Conservation (phyloP, 1,284 basidiomycete species). For the Leccinum laetum region DNA sequence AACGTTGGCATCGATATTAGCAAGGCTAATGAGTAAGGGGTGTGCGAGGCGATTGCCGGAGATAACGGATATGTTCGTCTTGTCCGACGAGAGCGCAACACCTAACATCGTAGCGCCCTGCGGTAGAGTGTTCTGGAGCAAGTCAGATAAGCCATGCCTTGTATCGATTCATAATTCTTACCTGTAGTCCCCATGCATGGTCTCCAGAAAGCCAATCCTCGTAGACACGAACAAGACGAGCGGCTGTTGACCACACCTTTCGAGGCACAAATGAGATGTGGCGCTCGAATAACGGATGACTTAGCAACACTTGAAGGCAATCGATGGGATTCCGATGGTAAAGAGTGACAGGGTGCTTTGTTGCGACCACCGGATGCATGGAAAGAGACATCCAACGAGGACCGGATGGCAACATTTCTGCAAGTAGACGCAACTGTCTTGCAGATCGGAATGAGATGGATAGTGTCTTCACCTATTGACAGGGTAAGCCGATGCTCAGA, state of each 20-base stretch:
- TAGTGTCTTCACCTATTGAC: not conserved
- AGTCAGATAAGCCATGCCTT: not conserved
- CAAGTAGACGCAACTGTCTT: not conserved
- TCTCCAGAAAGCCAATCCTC: no score
- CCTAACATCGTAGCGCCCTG: not conserved
- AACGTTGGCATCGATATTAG: conserved; percentile 32
- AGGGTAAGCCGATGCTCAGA: no score
- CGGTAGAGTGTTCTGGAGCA: not conserved
- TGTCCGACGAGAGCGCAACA: not conserved
- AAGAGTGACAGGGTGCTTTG: not conserved
- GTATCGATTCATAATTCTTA: not conserved
- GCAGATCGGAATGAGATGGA: not conserved
- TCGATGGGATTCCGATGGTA: not conserved
- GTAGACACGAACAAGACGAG: no score
- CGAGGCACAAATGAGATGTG: not conserved
- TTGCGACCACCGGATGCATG: not conserved
- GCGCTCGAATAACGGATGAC: not conserved
- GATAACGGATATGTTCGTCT: not conserved
- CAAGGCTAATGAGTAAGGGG: conserved; percentile 15
- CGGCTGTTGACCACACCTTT: no score
- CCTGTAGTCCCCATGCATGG: not conserved
- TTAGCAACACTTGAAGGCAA: not conserved
- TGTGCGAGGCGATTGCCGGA: not conserved
- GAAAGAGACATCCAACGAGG: not conserved
- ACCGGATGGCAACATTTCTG: not conserved